Evolutionary conservation across 2,329 filamentous ascomycete species (phyloP).

Genomic region (Ophiosphaerella korrae): DNA sequence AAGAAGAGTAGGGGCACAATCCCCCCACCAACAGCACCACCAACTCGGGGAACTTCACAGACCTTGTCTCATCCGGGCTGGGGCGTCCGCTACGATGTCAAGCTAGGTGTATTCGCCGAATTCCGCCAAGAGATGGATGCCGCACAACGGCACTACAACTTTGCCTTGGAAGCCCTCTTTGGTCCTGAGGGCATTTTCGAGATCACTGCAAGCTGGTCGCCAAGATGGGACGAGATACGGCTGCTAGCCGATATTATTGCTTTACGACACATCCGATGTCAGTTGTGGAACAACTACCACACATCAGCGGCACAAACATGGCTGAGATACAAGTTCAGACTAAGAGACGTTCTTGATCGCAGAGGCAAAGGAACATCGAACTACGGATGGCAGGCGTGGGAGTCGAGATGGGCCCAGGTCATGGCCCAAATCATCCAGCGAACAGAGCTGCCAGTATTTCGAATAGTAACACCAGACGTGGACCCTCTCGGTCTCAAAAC

Average conservation of each 20-base stretch:
- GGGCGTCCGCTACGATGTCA: constrained; percentile 95
- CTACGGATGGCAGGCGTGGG: constrained; percentile 95
- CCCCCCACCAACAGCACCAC: constrained; percentile 80
- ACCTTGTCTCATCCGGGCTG: constrained; percentile 84
- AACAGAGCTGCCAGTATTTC: constrained; percentile 56
- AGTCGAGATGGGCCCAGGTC: constrained; percentile 70
- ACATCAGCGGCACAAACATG: constrained; percentile 80
- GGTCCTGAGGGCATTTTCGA: constrained; percentile 81
- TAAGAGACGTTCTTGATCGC: constrained; percentile 78
- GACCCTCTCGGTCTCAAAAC: constrained; percentile 35
- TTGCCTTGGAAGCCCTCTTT: constrained; percentile 82
- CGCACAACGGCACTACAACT: constrained; percentile 82
- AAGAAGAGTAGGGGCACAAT: constrained; percentile 81
- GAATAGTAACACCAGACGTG: constrained; percentile 26
- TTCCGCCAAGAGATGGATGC: constrained; percentile 92
- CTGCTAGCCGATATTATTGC: constrained; percentile 80
- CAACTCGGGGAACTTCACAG: constrained; percentile 82
- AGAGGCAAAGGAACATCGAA: constrained; percentile 84
- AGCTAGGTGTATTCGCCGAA: constrained; percentile 86
- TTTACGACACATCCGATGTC: constrained; percentile 79
- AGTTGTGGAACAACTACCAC: constrained; percentile 80
- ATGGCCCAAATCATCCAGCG: constrained; percentile 65
- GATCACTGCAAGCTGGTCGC: constrained; percentile 85
- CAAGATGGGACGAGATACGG: constrained; percentile 92
- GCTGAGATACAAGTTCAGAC: constrained; percentile 75